Evolutionary conservation across 2,329 filamentous ascomycete genomes (phyloP).

Genomic region (Daldinia eschscholtzii): DNA sequence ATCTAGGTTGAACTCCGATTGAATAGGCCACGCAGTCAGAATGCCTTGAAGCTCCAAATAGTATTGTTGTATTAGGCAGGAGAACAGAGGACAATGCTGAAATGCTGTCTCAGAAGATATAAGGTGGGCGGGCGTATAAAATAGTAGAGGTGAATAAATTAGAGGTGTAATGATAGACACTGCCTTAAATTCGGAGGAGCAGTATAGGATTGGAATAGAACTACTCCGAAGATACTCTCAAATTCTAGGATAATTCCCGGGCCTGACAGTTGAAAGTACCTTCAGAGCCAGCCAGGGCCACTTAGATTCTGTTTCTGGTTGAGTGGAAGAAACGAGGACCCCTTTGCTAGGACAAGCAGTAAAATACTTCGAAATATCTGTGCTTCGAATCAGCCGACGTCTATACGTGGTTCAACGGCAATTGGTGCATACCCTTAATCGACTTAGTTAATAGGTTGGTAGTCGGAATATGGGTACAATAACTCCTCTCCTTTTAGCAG

Average conservation of each 20-base stretch:
- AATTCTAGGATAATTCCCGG: neutral
- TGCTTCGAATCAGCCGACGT: neutral
- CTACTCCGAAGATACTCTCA: neutral
- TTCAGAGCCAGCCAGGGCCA: neutral
- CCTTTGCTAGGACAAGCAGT: neutral
- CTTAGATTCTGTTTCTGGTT: neutral
- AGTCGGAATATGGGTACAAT: neutral
- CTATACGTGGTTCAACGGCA: neutral
- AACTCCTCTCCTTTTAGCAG: neutral
- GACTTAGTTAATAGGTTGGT: neutral
- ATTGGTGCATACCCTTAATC: slow-evolving; percentile 14
- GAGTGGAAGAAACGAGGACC: neutral
- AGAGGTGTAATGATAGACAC: neutral
- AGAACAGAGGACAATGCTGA: neutral
- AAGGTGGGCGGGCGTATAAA: neutral
- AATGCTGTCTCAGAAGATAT: neutral
- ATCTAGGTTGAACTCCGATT: neutral
- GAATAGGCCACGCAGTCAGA: slow-evolving; percentile 39
- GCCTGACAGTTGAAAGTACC: neutral
- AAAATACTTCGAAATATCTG: slow-evolving; percentile 2
- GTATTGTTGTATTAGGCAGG: neutral
- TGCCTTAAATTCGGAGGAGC: neutral
- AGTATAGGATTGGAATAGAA: neutral
- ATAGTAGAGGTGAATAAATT: neutral
- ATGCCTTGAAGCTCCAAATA: neutral